A percentile compares a stretch with the other conserved stretches of the same genome.
phyloP scores from a whole-genome alignment of 352 stramenopile genomes.

The Thraustochytrium striatum region DNA sequence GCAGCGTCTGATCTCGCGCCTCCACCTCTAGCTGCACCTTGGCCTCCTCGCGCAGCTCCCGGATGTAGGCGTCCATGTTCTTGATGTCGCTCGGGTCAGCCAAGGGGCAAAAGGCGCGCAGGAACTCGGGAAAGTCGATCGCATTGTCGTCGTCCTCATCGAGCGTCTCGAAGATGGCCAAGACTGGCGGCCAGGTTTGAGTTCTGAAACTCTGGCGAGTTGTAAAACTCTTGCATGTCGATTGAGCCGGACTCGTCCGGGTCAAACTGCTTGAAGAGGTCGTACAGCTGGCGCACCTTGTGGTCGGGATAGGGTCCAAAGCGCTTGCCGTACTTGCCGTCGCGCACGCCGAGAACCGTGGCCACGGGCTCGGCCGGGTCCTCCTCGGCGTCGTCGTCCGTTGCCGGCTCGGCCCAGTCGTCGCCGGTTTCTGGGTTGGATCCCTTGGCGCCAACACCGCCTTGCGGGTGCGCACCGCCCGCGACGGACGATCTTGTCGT shows the following conservation, averaged over 20 bases:
- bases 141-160: constrained; percentile 11
- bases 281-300: constrained; percentile 5
- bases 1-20: neutral
- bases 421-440: too few species aligned
- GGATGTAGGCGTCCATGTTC: constrained; percentile 19
- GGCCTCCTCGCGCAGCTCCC: neutral
- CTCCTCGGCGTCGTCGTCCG: too few species aligned
- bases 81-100: constrained; percentile 10
- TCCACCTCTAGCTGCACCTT: neutral
- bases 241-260: constrained; percentile 27
- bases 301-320: constrained; percentile 34
- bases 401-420: too few species aligned
- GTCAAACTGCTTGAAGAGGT: constrained; percentile 36
- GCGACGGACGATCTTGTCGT: too few species aligned
- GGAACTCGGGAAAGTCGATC: constrained; percentile 18
- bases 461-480: too few species aligned
- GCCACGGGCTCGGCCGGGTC: neutral
- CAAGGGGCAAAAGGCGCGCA: constrained; percentile 7
- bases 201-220: neutral
- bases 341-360: neutral
- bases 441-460: too few species aligned
- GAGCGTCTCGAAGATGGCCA: constrained; percentile 37
- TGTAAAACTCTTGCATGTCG: constrained; percentile 49
- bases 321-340: neutral
- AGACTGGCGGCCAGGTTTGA: constrained; percentile 11